phyloP scores from a whole-genome alignment of 768 basidiomycete species.

The Polyporus arcularius region DNA sequence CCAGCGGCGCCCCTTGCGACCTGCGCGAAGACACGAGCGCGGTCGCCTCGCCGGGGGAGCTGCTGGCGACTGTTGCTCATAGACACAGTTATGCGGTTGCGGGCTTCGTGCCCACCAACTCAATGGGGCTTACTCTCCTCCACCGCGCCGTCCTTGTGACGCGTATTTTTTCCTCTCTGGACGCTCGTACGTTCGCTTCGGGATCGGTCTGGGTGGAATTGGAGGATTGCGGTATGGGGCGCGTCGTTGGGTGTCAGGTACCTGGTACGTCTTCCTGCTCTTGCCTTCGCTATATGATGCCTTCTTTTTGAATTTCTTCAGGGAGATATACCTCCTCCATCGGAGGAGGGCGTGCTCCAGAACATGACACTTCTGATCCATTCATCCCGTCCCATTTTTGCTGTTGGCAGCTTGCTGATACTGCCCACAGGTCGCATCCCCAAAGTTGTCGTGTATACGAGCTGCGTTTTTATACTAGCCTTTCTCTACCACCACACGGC shows the following conservation, averaged over 20 bases:
- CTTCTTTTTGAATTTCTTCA: slow-evolving; percentile 90
- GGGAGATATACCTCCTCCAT: slow-evolving; percentile 63
- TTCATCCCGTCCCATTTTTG: neutral
- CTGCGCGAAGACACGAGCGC: slow-evolving; percentile 79
- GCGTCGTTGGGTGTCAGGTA: slow-evolving; percentile 2
- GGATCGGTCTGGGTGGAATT: slow-evolving; percentile 38
- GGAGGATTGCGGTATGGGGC: neutral
- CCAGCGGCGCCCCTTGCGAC: slow-evolving; percentile 50
- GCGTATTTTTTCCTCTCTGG: slow-evolving; percentile 57
- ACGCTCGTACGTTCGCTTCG: slow-evolving; percentile 40
- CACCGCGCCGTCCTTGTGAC: slow-evolving; percentile 42
- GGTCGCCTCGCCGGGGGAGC: slow-evolving; percentile 46
- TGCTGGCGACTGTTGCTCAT: slow-evolving; percentile 70
- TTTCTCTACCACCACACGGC: too few species aligned
- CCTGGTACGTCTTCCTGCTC: slow-evolving; percentile 6
- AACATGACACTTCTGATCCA: slow-evolving; percentile 56
- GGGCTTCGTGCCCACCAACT: slow-evolving; percentile 57
- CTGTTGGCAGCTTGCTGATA: too few species aligned
- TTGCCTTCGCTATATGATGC: slow-evolving; percentile 42
- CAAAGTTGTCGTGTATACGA: too few species aligned
- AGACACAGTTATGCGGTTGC: slow-evolving; percentile 89
- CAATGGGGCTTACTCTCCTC: slow-evolving; percentile 92
- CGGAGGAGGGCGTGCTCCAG: slow-evolving; percentile 67
- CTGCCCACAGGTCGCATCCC: too few species aligned
- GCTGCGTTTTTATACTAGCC: too few species aligned